Evolutionary conservation across 345 rosid genomes (phyloP), one percentile per base, ranked within the genome.

Genomic region (Iberis pinnata): DNA sequence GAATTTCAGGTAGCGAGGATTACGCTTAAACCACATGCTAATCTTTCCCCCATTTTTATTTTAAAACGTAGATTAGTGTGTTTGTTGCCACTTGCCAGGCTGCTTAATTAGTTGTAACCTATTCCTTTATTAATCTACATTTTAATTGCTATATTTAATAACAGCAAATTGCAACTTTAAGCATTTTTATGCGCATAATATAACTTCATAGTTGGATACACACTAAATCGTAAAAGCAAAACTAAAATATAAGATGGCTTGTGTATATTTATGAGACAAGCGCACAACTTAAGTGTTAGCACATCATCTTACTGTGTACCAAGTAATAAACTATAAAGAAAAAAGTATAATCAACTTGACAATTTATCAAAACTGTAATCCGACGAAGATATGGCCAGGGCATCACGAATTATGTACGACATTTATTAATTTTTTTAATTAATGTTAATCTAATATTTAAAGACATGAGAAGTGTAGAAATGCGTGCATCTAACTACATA

Each of bases 11-110:
- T 52, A 60, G 70, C 83, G 80, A 37, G 31, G 62, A 57, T 70
- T 65, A 65, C 81, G 78, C 64, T 70, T 35, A 26, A 65, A 39
- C 60, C 83, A 78, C 81, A 63, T 61, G 78, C 72, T 68, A 60
- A 53, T 59, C 60, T n/a, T n/a, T 53, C 61, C 16, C n/a, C 9
- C 8, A 15, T 20, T 44, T 46, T 52, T 39, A 32, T 9, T 37
- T 51, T 7, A 43, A 44, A 67, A 45, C 18, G 2, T 45, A 27
- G 65, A 40, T 58, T 53, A 58, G 60, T 49, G 36, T 39, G 50
- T 58, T 46, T 44, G 7, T 26, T 65, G 53, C 57, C 40, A 36
- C 8, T 26, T 65, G 53, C 57, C 40, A 36, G 11, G 26, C 35
- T 51, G 59, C 60, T 58, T 65, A 50, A 64, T 58, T 65, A 50